phyloP scores from a whole-genome alignment of 106 monocot genomes.

The Acanthochlamys bracteata region DNA sequence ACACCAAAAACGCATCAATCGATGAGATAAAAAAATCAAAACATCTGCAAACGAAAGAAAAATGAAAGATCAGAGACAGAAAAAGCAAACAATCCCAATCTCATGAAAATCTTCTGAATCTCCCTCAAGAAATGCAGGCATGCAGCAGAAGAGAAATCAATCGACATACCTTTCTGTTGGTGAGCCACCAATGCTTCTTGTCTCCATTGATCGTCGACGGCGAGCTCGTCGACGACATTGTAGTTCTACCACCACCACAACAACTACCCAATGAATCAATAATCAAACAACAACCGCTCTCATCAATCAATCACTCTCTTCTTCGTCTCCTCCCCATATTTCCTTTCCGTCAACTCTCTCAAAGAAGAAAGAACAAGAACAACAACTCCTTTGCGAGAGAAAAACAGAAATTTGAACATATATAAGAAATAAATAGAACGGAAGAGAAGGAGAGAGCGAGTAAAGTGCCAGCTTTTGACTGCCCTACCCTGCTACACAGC shows the following conservation, averaged over 20 bases:
- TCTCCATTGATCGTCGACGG: constrained; percentile 28
- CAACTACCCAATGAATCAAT: not conserved
- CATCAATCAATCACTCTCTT: no score
- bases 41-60: no score
- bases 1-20: no score
- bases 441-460: constrained; percentile 4
- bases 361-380: not conserved
- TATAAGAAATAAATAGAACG: constrained; percentile 2
- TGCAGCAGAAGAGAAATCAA: no score
- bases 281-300: no score
- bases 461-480: constrained; percentile 53
- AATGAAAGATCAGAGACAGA: no score
- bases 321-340: no score
- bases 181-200: constrained; percentile 80
- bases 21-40: no score
- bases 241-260: not conserved
- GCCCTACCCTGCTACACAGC: not conserved
- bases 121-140: no score
- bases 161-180: constrained; percentile 39
- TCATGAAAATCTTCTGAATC: no score
- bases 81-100: no score
- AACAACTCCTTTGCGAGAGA: not conserved
- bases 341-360: no score
- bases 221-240: constrained; percentile 18
- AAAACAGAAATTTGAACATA: not conserved